Percentiles rank a stretch among this genome's conserved stretches.
phyloP scores from a whole-genome alignment of 2,329 filamentous ascomycete genomes.

The Aspergillus sp. region DNA sequence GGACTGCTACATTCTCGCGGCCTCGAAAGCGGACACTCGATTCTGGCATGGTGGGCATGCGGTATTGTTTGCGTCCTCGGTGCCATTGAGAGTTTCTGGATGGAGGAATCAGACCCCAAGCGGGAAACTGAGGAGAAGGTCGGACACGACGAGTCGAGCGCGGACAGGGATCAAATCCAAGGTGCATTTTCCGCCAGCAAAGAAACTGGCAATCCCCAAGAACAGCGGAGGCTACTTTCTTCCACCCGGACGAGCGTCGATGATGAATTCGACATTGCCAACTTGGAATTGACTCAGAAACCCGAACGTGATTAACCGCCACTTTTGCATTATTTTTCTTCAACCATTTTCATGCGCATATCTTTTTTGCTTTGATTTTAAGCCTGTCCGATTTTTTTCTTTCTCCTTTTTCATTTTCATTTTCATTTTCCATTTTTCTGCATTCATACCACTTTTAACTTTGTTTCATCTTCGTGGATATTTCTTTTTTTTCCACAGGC shows the following conservation, averaged over 20 bases:
- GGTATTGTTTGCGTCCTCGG: constrained; percentile 71
- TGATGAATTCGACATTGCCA: constrained; percentile 23
- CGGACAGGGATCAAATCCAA: constrained; percentile 18
- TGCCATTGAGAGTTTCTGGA: constrained; percentile 68
- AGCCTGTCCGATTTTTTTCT: constrained; percentile 7
- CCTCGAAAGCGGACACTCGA: constrained; percentile 74
- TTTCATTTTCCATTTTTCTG: constrained; percentile 1
- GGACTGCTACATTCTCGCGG: constrained; percentile 80
- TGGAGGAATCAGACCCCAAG: constrained; percentile 58
- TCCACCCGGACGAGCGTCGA: constrained; percentile 30
- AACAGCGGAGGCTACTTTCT: constrained; percentile 33
- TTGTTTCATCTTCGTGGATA: constrained; percentile 15
- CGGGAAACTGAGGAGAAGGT: constrained; percentile 37
- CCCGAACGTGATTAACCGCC: constrained; percentile 1
- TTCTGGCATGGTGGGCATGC: constrained; percentile 89
- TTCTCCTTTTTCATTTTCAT: constrained; percentile 7
- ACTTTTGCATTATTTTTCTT: no score
- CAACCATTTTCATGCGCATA: no score
- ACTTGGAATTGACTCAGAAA: constrained; percentile 17
- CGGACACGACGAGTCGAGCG: constrained; percentile 22
- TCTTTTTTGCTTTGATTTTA: no score
- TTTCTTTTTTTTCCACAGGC: constrained; percentile 3
- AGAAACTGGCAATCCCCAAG: constrained; percentile 22
- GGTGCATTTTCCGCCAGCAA: constrained; percentile 16
- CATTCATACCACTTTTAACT: constrained; percentile 4